phyloP scores from a whole-genome alignment of 129 eudicot genomes.

The Flaveria linearis region DNA sequence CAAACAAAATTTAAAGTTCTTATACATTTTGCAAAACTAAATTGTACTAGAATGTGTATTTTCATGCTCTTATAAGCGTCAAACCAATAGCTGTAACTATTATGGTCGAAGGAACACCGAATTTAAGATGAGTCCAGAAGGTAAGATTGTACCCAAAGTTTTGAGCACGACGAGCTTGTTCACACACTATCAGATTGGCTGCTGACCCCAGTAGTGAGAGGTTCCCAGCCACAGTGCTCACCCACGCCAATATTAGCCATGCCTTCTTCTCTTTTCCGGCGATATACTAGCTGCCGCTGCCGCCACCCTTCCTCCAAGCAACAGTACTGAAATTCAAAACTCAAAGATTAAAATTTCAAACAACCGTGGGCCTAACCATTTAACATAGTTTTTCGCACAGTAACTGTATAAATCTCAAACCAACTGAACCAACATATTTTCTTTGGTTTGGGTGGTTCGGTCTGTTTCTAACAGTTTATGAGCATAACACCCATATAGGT shows the following conservation, averaged over 20 bases:
- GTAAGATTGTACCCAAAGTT: constrained; percentile 69
- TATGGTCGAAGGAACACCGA: constrained; percentile 86
- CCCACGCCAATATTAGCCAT: constrained; percentile 96
- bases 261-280: constrained; percentile 72
- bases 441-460: background rate
- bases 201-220: constrained; percentile 88
- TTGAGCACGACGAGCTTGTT: constrained; percentile 87
- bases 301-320: constrained; percentile 86
- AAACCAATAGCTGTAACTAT: constrained; percentile 81
- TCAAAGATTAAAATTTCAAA: background rate
- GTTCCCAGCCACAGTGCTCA: constrained; percentile 89
- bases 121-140: constrained; percentile 80
- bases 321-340: constrained; percentile 46
- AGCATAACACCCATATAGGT: background rate
- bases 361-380: background rate
- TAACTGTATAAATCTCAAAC: background rate
- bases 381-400: background rate
- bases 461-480: background rate
- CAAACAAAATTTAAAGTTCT: no score
- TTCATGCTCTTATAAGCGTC: constrained; percentile 58
- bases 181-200: constrained; percentile 91
- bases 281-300: constrained; percentile 82
- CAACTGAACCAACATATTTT: background rate
- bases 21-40: background rate
- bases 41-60: background rate